Percentiles rank a stretch among this genome's conserved stretches.
These are phyloP conservation scores for Paramecium pentaurelia DNA, from an alignment of 73 alveolate genomes.

Conservation along the genomic window DNA sequence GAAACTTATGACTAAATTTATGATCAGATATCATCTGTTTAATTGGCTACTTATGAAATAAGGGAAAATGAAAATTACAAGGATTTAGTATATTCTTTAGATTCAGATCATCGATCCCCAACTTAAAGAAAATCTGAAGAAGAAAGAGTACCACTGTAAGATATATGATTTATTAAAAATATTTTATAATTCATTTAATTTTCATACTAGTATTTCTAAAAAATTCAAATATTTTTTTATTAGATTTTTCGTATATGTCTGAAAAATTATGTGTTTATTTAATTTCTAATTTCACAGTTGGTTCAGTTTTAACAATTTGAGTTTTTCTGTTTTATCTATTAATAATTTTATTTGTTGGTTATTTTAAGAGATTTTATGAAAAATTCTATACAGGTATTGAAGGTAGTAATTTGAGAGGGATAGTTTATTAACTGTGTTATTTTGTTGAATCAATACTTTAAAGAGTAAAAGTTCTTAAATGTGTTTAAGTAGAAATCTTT, in stretches of 20 bases:
- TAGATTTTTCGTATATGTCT: background rate
- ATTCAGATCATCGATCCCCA: background rate
- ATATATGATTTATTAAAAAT: background rate
- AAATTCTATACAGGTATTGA: background rate
- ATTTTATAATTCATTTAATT: background rate
- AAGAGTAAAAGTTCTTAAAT: background rate
- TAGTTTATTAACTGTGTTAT: background rate
- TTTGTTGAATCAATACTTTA: background rate
- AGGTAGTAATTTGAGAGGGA: background rate
- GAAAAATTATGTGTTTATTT: background rate
- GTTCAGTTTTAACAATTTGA: background rate
- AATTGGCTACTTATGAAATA: constrained; percentile 34
- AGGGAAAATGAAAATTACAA: background rate
- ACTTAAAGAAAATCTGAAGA: background rate
- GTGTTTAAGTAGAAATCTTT: background rate
- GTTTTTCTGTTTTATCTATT: background rate
- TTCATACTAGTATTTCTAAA: background rate
- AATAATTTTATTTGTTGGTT: background rate
- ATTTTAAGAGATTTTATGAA: background rate
- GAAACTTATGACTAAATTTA: background rate
- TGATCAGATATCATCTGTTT: background rate
- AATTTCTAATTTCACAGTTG: background rate
- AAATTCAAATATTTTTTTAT: background rate
- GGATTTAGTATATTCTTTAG: background rate
- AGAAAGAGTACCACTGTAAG: background rate